Evolutionary conservation across 2,329 filamentous ascomycete species (phyloP), one percentile per base, ranked within the genome.

Genomic region (Lachnellula subtilissima): DNA sequence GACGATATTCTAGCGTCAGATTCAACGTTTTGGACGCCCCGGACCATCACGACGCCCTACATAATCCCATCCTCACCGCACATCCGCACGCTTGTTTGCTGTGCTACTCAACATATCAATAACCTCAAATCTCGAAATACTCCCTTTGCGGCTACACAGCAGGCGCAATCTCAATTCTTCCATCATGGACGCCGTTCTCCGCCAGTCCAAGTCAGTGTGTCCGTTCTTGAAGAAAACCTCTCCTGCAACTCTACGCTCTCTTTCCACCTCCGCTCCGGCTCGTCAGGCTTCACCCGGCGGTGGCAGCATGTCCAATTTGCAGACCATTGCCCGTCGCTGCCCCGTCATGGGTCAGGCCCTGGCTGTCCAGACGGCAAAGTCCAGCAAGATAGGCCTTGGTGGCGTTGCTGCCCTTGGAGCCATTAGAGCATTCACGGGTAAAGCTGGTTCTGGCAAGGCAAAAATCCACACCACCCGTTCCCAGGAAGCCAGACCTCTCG

Each of bases 321-420:
- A 97, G 79, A 85, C 94, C 65, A 85, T 96, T 70, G 94, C 91
- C 68, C 87, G 91, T 71, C 91, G 93, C 73, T 99, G 94, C 82
- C 94, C 94, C 57, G 88, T 99, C 74, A 99, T 99, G 94, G 93
- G 92, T 74, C 96, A 97, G 81, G 94, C 94, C 43, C 84, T 99
- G 72, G 89, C 91, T 59, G 87, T 97, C 40, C 93, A 97, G 80
- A 82, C 82, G 47, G 79, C 83, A 61, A 80, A 81, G 69, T 72
- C 77, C 50, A 74, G 78, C 52, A 74, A 73, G 56, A 62, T 73
- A 54, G 69, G 73, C 54, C 65, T 75, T 61, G 65, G 70, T 59
- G 71, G 67, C 54, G 69, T 72, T 54, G 74, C 75, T 52, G 73
- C 76, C 58, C 72, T 77, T 55, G 74, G 78, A 52, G 77, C 75